Evolutionary conservation across 805 yeast genomes (phyloP).

Genomic region (Candida ovalis): DNA sequence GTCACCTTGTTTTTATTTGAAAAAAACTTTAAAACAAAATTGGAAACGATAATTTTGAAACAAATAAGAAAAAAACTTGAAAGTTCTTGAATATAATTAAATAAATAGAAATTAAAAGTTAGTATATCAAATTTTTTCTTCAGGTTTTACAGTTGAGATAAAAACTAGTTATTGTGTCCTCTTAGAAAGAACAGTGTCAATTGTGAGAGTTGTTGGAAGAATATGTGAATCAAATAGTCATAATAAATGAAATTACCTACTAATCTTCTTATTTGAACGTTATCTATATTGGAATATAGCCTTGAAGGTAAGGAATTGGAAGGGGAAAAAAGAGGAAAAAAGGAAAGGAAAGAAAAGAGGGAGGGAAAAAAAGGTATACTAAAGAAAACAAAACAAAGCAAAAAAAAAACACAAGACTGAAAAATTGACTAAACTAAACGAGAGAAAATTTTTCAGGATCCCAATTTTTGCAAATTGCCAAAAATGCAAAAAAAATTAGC

Average conservation of each 20-base stretch:
- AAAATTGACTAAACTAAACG: not conserved
- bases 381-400: not conserved
- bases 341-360: not conserved
- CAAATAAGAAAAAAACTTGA: conserved; percentile 10
- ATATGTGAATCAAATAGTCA: too few species aligned
- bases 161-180: too few species aligned
- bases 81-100: not conserved
- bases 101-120: not conserved
- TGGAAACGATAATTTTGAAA: conserved; percentile 2
- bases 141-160: too few species aligned
- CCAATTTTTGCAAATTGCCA: too few species aligned
- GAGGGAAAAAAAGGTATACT: not conserved
- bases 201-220: not conserved
- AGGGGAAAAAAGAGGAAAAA: not conserved
- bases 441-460: conserved; percentile 8
- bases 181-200: too few species aligned
- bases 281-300: conserved; percentile 1
- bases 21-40: conserved; percentile 4
- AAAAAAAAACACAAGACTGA: not conserved
- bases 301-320: not conserved
- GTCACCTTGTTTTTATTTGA: too few species aligned
- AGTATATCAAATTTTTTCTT: too few species aligned
- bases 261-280: conserved; percentile 1
- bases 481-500: too few species aligned
- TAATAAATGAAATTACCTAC: not conserved